A percentile compares a stretch with the other conserved stretches of the same genome.
phyloP scores from a whole-genome alignment of 441 rosid genomes.

The Populus hybrid region DNA sequence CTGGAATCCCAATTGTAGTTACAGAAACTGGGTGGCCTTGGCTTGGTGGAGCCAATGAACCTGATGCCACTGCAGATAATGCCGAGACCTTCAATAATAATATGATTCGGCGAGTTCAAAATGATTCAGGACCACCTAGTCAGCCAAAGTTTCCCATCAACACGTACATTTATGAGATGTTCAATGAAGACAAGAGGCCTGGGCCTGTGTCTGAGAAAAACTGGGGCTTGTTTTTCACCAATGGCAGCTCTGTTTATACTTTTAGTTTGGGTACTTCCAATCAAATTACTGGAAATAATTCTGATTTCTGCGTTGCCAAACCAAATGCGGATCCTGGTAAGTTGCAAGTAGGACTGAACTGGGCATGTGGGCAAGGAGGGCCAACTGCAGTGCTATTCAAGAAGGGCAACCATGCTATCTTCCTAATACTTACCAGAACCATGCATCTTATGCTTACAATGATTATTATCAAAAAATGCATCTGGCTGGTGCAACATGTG shows the following conservation, averaged over 20 bases:
- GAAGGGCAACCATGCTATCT: slow-evolving; percentile 58
- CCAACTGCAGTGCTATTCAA: slow-evolving; percentile 67
- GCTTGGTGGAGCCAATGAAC: slow-evolving; percentile 61
- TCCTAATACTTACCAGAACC: slow-evolving; percentile 57
- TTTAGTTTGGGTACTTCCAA: slow-evolving; percentile 41
- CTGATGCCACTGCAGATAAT: slow-evolving; percentile 67
- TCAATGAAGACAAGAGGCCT: slow-evolving; percentile 73
- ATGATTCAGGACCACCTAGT: slow-evolving; percentile 89
- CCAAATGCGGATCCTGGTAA: slow-evolving; percentile 56
- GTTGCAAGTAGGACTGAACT: slow-evolving; percentile 70
- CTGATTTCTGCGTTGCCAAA: slow-evolving; percentile 72
- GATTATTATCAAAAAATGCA: slow-evolving; percentile 84
- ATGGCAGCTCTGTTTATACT: slow-evolving; percentile 70
- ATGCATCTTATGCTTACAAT: slow-evolving; percentile 89
- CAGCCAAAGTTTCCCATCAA: slow-evolving; percentile 56
- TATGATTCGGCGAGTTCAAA: slow-evolving; percentile 66
- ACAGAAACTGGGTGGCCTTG: slow-evolving; percentile 98
- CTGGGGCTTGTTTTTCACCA: slow-evolving; percentile 76
- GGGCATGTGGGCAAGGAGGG: slow-evolving; percentile 98
- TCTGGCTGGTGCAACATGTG: slow-evolving; percentile 74
- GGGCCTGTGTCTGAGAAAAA: slow-evolving; percentile 73
- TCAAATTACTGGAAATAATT: slow-evolving; percentile 40
- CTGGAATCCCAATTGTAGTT: slow-evolving; percentile 72
- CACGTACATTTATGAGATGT: slow-evolving; percentile 82
- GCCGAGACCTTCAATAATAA: slow-evolving; percentile 74